A percentile compares a stretch with the other conserved stretches of the same genome.
phyloP scores from a whole-genome alignment of 2,329 filamentous ascomycete genomes.

The Pseudocercospora macadamiae region DNA sequence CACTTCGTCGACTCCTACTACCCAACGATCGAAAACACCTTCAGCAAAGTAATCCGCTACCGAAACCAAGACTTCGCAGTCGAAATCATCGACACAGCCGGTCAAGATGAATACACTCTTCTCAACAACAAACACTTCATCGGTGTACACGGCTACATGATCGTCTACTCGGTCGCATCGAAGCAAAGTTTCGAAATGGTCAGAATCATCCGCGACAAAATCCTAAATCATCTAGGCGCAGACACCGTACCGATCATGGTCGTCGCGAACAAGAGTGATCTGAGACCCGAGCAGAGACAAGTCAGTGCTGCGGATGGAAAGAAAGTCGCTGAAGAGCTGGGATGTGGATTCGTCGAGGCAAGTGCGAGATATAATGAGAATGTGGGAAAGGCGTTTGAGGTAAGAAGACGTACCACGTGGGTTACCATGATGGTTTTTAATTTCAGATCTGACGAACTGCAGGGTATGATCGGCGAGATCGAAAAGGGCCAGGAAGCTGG shows the following conservation, averaged over 20 bases:
- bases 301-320: constrained; percentile 84
- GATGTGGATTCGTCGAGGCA: constrained; percentile 93
- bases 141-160: constrained; percentile 97
- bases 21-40: constrained; percentile 98
- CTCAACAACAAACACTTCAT: constrained; percentile 99
- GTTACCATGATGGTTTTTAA: too few relatives aligned
- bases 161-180: constrained; percentile 96
- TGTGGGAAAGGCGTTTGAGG: constrained; percentile 85
- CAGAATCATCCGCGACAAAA: constrained; percentile 93
- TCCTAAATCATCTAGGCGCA: constrained; percentile 90
- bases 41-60: constrained; percentile 91
- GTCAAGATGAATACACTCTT: constrained; percentile 97
- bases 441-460: too few relatives aligned
- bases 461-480: constrained; percentile 85
- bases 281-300: constrained; percentile 90
- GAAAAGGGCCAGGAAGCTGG: constrained; percentile 88
- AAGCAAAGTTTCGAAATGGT: constrained; percentile 97
- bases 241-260: constrained; percentile 92
- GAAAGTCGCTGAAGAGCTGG: constrained; percentile 80
- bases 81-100: constrained; percentile 97
- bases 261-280: constrained; percentile 95
- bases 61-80: constrained; percentile 92
- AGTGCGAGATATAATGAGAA: constrained; percentile 94
- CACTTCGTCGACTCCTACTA: constrained; percentile 99
- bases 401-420: neutral